Evolutionary conservation across 108 stramenopile species (phyloP), one percentile per base, ranked within the genome.

Genomic region (Nitzschia sp.): DNA sequence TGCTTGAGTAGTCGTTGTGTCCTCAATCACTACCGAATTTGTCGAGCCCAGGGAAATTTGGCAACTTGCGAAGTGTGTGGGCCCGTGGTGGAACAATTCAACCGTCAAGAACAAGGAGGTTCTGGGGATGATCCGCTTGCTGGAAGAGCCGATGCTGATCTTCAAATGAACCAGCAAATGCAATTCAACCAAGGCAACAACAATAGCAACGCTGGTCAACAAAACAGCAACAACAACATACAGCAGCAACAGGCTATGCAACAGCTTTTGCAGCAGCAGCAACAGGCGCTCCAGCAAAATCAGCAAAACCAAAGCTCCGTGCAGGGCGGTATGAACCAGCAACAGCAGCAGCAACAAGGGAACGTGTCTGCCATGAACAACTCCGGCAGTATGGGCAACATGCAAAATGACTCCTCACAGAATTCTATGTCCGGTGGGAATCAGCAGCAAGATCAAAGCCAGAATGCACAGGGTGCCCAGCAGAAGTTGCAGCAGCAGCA

Each of bases 1-100:
- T 91, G 90, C 54, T 52, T 88, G 17, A 85, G 83, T 34, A 88
- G 85, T 65, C 76, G 90, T 12, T 91, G 90, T 59, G 86, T 91
- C 26, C 68, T 91, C 10, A 86, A 84, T 26, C 90, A 91, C 50
- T 88, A 91, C 62, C 71, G 85, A 10, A 81, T 86, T 20, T 91
- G 90, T 57, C 88, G 88, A 46, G 66, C 61, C 15, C 79, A 86
- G 59, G 83, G 81, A 19, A 77, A 65, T n/a, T 86, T 85, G 7
- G 56, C 78, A 0, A 77, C 75, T 12, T 91, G 90, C 64, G 85
- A 82, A 60, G 84, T 91, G 10, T 91, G 90, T 55, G 82, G 81
- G 11, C 86, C 90, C 2, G 90, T 90, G 0, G 83, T 86, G 81
- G 80, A 82, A 50, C 81, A 86, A 19, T 80, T 90, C 56, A 73